Percentiles rank a stretch among this genome's conserved stretches.
Evolutionary conservation across 176 grass and related monocot genomes (phyloP).

Genomic region (Musa schizocarpa): DNA sequence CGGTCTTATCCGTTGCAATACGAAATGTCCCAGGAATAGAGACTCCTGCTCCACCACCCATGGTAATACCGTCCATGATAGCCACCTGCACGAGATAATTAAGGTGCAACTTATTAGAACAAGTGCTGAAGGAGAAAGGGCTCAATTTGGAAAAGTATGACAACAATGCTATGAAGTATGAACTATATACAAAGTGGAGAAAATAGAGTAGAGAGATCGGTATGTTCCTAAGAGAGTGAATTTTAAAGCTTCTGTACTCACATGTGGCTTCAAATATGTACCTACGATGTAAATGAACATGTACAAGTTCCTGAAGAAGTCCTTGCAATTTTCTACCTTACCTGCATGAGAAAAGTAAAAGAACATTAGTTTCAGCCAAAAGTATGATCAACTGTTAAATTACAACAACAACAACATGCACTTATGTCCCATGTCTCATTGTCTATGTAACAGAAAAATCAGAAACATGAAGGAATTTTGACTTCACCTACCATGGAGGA

Average conservation of each 20-base stretch:
- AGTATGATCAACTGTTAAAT: background rate
- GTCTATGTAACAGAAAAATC: background rate
- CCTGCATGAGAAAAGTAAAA: constrained; percentile 31
- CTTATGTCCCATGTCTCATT: background rate
- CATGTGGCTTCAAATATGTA: constrained; percentile 95
- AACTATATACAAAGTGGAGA: background rate
- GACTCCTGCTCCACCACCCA: constrained; percentile 88
- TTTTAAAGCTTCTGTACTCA: constrained; percentile 30
- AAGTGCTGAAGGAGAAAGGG: background rate
- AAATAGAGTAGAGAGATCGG: background rate
- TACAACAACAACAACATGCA: background rate
- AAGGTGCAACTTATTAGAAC: background rate
- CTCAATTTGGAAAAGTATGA: constrained; percentile 7
- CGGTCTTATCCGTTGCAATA: constrained; percentile 83
- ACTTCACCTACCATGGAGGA: too few species aligned
- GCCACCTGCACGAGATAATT: constrained; percentile 48
- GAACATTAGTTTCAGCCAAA: background rate
- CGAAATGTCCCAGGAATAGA: constrained; percentile 96
- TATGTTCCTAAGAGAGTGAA: background rate
- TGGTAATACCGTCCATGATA: constrained; percentile 81
- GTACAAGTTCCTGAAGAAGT: constrained; percentile 91
- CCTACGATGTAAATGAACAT: constrained; percentile 86
- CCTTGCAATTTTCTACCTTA: constrained; percentile 64
- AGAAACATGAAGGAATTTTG: background rate
- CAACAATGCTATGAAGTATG: background rate